phyloP scores from a whole-genome alignment of 2,329 filamentous ascomycete genomes.

The Diaporthe capsici region DNA sequence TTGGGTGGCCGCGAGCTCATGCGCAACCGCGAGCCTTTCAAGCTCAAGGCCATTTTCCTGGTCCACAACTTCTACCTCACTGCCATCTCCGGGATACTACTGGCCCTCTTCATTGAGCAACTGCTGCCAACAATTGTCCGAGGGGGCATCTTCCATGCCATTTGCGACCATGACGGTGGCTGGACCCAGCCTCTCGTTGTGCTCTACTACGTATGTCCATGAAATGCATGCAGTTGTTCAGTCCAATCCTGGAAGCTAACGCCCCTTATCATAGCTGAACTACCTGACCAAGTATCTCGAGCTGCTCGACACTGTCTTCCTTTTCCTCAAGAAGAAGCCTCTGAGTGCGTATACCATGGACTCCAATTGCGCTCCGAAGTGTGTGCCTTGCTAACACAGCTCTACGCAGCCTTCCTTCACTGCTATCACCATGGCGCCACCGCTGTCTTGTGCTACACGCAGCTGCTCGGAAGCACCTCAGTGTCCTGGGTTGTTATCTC shows the following conservation, averaged over 20 bases:
- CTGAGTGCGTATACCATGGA: conserved; percentile 71
- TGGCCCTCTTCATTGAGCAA: conserved; percentile 92
- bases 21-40: conserved; percentile 87
- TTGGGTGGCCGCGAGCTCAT: conserved; percentile 94
- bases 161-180: conserved; percentile 85
- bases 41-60: conserved; percentile 91
- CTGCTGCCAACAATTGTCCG: conserved; percentile 85
- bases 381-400: conserved; percentile 48
- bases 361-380: not conserved
- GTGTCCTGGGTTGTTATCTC: conserved; percentile 96
- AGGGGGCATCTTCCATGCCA: conserved; percentile 88
- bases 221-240: not conserved
- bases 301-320: conserved; percentile 93
- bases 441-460: conserved; percentile 96
- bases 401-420: conserved; percentile 84
- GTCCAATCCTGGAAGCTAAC: conserved; percentile 53
- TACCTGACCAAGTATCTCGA: conserved; percentile 99
- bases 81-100: conserved; percentile 82
- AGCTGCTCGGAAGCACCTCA: conserved; percentile 91
- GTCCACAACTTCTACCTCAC: conserved; percentile 98
- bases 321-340: conserved; percentile 99
- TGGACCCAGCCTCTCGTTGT: conserved; percentile 96
- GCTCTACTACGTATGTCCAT: conserved; percentile 89
- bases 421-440: conserved; percentile 99
- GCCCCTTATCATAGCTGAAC: conserved; percentile 76